Percentiles rank a stretch among this genome's conserved stretches.
Evolutionary conservation across 306 rosid genomes (phyloP).

Genomic region (Vigna mungo): DNA sequence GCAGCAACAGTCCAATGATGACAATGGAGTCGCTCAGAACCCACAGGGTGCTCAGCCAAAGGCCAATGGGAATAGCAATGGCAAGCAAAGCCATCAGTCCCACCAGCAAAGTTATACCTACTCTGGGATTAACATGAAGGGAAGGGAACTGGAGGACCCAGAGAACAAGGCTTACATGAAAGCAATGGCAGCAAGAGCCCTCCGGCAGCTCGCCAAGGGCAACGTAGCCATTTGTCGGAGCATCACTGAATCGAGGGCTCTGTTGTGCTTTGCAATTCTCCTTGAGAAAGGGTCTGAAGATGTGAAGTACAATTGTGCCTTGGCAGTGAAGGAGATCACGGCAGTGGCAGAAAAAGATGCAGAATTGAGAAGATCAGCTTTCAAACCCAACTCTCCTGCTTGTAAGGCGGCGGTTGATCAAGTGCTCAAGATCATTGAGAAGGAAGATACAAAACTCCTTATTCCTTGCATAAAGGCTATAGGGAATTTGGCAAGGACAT

Average conservation of each 20-base stretch:
- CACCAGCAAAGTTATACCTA: conserved; percentile 49
- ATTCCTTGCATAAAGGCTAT: conserved; percentile 76
- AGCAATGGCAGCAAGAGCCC: conserved; percentile 86
- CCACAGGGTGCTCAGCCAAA: conserved; percentile 19
- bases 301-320: conserved; percentile 69
- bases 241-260: conserved; percentile 83
- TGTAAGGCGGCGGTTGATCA: conserved; percentile 87
- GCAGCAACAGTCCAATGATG: conserved; percentile 23
- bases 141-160: conserved; percentile 75
- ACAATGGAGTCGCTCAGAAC: conserved; percentile 25
- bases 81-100: conserved; percentile 51
- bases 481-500: conserved; percentile 82
- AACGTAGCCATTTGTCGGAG: conserved; percentile 72
- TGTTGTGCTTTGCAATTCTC: conserved; percentile 78
- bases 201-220: conserved; percentile 67
- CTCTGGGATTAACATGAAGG: conserved; percentile 59
- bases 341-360: conserved; percentile 77
- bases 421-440: conserved; percentile 63
- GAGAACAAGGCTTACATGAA: conserved; percentile 74
- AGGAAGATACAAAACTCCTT: conserved; percentile 67
- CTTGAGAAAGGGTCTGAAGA: conserved; percentile 74
- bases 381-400: conserved; percentile 89
- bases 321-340: conserved; percentile 86
- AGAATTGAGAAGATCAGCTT: conserved; percentile 77
- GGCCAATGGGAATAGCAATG: conserved; percentile 47